Evolutionary conservation across 805 yeast species (phyloP), one percentile per base, ranked within the genome.

Genomic region (Spathaspora hagerdaliae): DNA sequence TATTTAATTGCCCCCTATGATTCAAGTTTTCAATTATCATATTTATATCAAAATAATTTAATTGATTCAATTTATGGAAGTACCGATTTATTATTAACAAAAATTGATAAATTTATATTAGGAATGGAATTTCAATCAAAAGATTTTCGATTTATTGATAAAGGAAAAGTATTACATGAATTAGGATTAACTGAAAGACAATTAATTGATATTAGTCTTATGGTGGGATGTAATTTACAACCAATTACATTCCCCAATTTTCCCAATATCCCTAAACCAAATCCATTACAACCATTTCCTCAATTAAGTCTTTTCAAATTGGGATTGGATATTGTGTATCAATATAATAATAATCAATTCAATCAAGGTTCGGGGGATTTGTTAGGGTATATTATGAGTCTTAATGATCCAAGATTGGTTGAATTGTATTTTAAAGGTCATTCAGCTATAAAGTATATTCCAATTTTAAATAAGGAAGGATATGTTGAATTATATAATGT

Each of bases 31-130:
- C 97, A 92, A 64, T 71, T 94, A 55, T 79, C 86, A 6, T 89
- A 88, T 56, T 66, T 92, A 55, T 74, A 75, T 50, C 76, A 76
- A 38, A 71, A 70, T 41, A 73, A 70, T 0, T 65, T 72, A 39
- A 77, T 92, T 42, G 90, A 91, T 61, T 82, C 85, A 5, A 80
- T 91, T 33, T 87, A 82, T 63, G 96, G 96, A 0, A 83, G 96
- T 7, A 83, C 90, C 1, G 98, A 94, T 55, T 74, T 82, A 34
- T 67, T 91, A 38, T 68, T 92, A 59, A 75, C 78, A 24, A 63
- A 69, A 13, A 74, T 85, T 27, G 94, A 87, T 46, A 84, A 79
- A 52, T 81, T 90, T 47, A 83, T 92, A 45, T 63, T 83, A 41
- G 79, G 85, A 14, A 75, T 90, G 73, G 95, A 87, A 49, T 76